phyloP scores from a whole-genome alignment of 2,329 filamentous ascomycete genomes.

The Ilyonectria robusta region DNA sequence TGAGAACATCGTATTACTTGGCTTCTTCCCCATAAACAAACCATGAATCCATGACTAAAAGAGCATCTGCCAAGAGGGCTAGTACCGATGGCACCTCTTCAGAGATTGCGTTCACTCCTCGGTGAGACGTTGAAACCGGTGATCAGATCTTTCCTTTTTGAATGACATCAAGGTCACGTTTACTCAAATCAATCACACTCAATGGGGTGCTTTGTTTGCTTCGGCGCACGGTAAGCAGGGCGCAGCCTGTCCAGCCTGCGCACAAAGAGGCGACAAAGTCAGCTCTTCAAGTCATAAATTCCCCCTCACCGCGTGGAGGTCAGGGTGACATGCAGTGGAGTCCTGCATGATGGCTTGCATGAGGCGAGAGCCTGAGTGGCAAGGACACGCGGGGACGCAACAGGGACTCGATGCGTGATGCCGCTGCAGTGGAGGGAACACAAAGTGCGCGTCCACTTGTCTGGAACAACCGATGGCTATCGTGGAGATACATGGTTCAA shows the following conservation, averaged over 20 bases:
- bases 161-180: neutral
- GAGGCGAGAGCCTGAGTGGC: slow-evolving; percentile 19
- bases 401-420: slow-evolving; percentile 15
- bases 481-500: slow-evolving; percentile 6
- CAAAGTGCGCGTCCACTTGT: neutral
- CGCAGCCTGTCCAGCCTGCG: neutral
- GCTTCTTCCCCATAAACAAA: neutral
- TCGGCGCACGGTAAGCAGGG: neutral
- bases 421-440: slow-evolving; percentile 27
- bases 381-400: slow-evolving; percentile 9
- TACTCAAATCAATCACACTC: neutral
- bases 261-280: neutral
- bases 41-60: slow-evolving; percentile 11
- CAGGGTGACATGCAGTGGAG: slow-evolving; percentile 21
- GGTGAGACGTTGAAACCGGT: slow-evolving; percentile 16
- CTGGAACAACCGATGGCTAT: slow-evolving; percentile 3
- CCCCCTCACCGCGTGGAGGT: slow-evolving; percentile 3
- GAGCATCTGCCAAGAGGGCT: slow-evolving; percentile 4
- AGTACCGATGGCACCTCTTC: slow-evolving; percentile 13
- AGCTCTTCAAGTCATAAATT: neutral
- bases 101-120: slow-evolving; percentile 20
- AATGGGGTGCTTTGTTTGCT: neutral
- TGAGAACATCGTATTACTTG: neutral
- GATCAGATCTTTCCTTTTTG: slow-evolving; percentile 8
- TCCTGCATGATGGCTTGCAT: slow-evolving; percentile 21